These are phyloP conservation scores for Spatholobus suberectus DNA, from an alignment of 306 rosid genomes.

Conservation along the genomic window DNA sequence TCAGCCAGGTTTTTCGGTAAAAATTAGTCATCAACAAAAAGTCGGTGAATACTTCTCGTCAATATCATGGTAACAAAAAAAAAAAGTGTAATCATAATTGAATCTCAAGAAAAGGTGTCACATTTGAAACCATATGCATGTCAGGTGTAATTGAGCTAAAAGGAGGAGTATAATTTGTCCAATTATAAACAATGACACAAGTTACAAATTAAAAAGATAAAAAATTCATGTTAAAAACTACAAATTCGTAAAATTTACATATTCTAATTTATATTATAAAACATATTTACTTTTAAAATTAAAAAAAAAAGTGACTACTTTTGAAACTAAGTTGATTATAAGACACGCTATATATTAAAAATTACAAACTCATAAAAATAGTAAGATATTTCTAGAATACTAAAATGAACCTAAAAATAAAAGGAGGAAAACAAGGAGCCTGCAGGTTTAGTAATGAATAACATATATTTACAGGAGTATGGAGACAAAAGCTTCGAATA, in stretches of 20 bases:
- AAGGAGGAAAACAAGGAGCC: not conserved
- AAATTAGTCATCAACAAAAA: too few relatives aligned
- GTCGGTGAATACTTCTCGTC: too few relatives aligned
- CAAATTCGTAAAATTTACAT: not conserved
- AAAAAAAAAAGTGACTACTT: too few relatives aligned
- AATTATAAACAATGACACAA: not conserved
- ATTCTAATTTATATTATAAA: not conserved
- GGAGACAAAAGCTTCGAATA: slow-evolving; percentile 22
- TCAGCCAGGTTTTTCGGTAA: too few relatives aligned
- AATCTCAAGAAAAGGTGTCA: not conserved
- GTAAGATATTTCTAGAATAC: not conserved
- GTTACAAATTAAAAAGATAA: not conserved
- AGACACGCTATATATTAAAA: not conserved
- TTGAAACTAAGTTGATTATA: not conserved
- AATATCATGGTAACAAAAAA: too few relatives aligned
- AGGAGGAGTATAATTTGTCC: not conserved
- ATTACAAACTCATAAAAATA: not conserved
- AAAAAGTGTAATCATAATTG: not conserved
- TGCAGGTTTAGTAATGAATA: not conserved
- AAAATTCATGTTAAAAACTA: not conserved
- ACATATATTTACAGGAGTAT: not conserved
- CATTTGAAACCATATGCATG: not conserved
- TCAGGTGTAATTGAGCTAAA: not conserved
- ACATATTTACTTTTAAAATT: not conserved
- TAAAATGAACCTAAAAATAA: not conserved